Evolutionary conservation across 306 rosid genomes (phyloP).

Genomic region (Inga leiocalycina): DNA sequence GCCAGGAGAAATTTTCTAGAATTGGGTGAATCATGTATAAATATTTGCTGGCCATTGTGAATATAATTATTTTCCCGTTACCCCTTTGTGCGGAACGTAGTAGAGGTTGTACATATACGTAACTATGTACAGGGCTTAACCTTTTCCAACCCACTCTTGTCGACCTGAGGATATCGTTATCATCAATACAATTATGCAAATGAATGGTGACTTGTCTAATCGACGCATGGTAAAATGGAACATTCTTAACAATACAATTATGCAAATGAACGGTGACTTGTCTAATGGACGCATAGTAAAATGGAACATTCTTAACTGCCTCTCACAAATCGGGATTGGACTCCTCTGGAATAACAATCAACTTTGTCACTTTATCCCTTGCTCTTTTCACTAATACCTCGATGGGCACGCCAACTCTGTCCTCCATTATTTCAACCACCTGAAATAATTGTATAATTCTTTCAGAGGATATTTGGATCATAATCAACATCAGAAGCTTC

Average conservation of each 20-base stretch:
- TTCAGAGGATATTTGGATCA: constrained; percentile 9
- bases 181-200: neutral
- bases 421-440: constrained; percentile 78
- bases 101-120: neutral
- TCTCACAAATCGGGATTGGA: constrained; percentile 55
- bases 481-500: neutral
- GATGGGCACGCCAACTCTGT: constrained; percentile 68
- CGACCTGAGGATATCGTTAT: neutral
- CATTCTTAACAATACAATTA: neutral
- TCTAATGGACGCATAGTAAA: neutral
- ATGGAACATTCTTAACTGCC: too few relatives aligned
- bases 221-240: neutral
- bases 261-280: neutral
- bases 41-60: neutral
- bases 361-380: constrained; percentile 41
- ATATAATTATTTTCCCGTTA: neutral
- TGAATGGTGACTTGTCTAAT: neutral
- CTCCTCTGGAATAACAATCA: constrained; percentile 79
- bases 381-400: constrained; percentile 66
- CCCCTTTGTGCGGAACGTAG: neutral
- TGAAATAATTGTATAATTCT: constrained; percentile 39
- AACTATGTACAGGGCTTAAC: neutral
- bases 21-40: neutral
- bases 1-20: constrained; percentile 50
- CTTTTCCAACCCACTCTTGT: neutral